A percentile compares a stretch with the other conserved stretches of the same genome.
Evolutionary conservation across 176 grass and related monocot species (phyloP).

Genomic region (Melocanna baccifera): DNA sequence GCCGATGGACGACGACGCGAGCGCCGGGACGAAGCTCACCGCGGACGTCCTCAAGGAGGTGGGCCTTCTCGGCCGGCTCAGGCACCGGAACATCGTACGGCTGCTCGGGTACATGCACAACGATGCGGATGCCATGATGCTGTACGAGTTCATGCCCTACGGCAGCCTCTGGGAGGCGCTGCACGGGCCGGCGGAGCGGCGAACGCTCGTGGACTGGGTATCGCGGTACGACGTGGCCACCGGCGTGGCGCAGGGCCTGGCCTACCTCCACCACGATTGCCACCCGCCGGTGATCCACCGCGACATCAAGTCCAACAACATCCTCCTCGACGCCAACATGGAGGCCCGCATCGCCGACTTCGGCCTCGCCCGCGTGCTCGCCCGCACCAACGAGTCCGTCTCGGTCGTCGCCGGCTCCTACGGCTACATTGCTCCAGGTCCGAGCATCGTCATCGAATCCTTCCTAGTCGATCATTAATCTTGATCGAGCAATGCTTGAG

Average conservation of each 20-base stretch:
- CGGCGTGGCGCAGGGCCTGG: constrained; percentile 77
- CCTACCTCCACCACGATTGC: constrained; percentile 96
- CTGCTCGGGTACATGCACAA: constrained; percentile 86
- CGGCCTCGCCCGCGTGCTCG: constrained; percentile 67
- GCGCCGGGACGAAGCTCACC: background rate
- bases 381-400: constrained; percentile 50
- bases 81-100: constrained; percentile 93
- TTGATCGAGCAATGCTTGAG: background rate
- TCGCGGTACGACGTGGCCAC: constrained; percentile 77
- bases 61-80: constrained; percentile 58
- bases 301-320: constrained; percentile 97
- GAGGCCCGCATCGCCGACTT: constrained; percentile 87
- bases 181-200: constrained; percentile 40
- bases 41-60: constrained; percentile 72
- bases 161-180: constrained; percentile 94
- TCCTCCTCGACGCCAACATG: constrained; percentile 74
- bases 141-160: constrained; percentile 99
- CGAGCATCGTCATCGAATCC: background rate
- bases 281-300: constrained; percentile 88
- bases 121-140: constrained; percentile 73
- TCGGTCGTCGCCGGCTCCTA: constrained; percentile 87
- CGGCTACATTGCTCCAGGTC: constrained; percentile 95
- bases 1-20: constrained; percentile 8
- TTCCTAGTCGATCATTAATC: background rate
- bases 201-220: constrained; percentile 72